Evolutionary conservation across 192 early-diverging fungal genomes (phyloP).

Genomic region (Spizellomyces sp.): DNA sequence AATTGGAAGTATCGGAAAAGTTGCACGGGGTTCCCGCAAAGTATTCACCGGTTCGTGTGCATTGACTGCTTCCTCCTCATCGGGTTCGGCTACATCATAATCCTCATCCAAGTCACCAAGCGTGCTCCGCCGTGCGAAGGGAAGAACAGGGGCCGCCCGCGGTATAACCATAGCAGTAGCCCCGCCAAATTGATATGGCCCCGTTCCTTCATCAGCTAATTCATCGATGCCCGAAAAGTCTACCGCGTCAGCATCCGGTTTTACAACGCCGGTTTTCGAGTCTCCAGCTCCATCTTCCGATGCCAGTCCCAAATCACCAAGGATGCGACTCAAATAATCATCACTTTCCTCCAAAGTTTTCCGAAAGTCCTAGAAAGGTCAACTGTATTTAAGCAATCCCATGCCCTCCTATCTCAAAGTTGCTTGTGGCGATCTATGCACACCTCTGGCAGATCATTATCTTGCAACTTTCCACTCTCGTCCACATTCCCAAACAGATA

Average conservation of each 20-base stretch:
- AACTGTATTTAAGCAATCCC: neutral
- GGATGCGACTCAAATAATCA: constrained; percentile 24
- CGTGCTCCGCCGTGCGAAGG: constrained; percentile 4
- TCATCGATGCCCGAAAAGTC: constrained; percentile 88
- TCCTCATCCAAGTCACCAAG: constrained; percentile 1
- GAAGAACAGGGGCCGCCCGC: neutral
- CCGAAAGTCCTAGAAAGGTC: constrained; percentile 44
- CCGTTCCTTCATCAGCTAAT: constrained; percentile 65
- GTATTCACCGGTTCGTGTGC: neutral
- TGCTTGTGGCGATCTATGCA: neutral
- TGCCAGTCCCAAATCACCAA: constrained; percentile 9
- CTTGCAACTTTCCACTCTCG: constrained; percentile 77
- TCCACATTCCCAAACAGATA: constrained; percentile 93
- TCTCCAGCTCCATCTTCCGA: constrained; percentile 34
- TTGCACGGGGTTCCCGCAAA: too few relatives aligned
- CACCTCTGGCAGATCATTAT: constrained; percentile 55
- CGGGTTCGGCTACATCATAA: constrained; percentile 8
- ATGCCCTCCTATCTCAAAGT: neutral
- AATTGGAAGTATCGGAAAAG: neutral
- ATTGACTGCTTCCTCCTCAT: neutral
- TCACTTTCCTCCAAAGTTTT: constrained; percentile 46
- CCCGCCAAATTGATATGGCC: neutral
- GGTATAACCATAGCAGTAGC: constrained; percentile 4
- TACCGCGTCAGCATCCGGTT: constrained; percentile 70
- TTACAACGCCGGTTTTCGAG: constrained; percentile 42